Evolutionary conservation across 768 basidiomycete species (phyloP).

Genomic region (Lactarius sp.): DNA sequence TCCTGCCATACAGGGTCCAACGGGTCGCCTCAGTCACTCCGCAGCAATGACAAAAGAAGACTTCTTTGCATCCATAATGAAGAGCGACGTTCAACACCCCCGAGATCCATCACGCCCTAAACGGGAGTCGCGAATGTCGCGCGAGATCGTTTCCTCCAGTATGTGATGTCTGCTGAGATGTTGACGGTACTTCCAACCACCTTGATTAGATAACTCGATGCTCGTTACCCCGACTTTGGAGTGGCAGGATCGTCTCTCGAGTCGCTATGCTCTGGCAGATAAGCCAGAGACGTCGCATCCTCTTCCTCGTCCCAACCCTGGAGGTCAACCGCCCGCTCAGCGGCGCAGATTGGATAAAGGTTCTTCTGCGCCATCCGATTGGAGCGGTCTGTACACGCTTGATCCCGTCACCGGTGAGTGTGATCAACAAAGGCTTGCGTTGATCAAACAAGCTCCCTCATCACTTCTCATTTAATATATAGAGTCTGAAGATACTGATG

Average conservation of each 20-base stretch:
- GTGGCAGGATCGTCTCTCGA: constrained; percentile 72
- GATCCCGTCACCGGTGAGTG: constrained; percentile 32
- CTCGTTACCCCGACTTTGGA: constrained; percentile 64
- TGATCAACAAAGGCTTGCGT: background rate
- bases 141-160: constrained; percentile 74
- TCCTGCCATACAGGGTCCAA: constrained; percentile 49
- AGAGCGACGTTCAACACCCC: constrained; percentile 44
- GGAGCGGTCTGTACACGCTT: constrained; percentile 58
- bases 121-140: constrained; percentile 69
- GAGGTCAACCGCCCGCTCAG: constrained; percentile 37
- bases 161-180: constrained; percentile 33
- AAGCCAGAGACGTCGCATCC: background rate
- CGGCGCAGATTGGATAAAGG: constrained; percentile 44
- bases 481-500: constrained; percentile 29
- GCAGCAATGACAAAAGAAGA: constrained; percentile 68
- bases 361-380: constrained; percentile 37
- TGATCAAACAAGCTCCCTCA: background rate
- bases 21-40: constrained; percentile 57
- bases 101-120: constrained; percentile 58
- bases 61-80: constrained; percentile 69
- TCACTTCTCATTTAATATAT: background rate
- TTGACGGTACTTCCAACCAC: background rate
- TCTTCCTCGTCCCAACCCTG: constrained; percentile 5
- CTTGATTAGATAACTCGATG: constrained; percentile 47
- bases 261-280: constrained; percentile 40